Evolutionary conservation across 2,329 filamentous ascomycete species (phyloP).

Genomic region (Fusarium heterosporum): DNA sequence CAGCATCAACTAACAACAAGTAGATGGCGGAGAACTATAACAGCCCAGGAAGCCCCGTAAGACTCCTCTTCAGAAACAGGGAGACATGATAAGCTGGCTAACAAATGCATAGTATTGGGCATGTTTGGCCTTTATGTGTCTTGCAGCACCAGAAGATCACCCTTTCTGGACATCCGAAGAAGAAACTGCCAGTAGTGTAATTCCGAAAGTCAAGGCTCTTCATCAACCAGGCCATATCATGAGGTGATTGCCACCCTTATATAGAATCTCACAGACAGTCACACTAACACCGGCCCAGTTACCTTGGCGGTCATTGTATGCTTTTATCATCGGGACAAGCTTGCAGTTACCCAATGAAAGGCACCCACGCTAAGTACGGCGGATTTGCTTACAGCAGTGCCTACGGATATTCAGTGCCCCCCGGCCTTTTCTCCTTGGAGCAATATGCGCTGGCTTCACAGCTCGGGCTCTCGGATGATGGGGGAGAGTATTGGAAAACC

Average conservation of each 20-base stretch:
- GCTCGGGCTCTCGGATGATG: slow-evolving; percentile 80
- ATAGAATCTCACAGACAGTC: not conserved
- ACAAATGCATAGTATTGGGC: slow-evolving; percentile 74
- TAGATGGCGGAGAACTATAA: slow-evolving; percentile 86
- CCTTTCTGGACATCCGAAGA: slow-evolving; percentile 81
- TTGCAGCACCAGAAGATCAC: slow-evolving; percentile 75
- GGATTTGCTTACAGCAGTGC: slow-evolving; percentile 81
- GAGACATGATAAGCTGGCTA: slow-evolving; percentile 41
- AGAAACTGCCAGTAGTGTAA: slow-evolving; percentile 65
- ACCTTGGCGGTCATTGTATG: slow-evolving; percentile 79
- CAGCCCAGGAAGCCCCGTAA: slow-evolving; percentile 73
- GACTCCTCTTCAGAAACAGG: slow-evolving; percentile 15
- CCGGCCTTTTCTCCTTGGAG: slow-evolving; percentile 79
- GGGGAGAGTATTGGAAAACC: slow-evolving; percentile 82
- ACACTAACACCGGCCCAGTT: slow-evolving; percentile 53
- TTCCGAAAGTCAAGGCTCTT: slow-evolving; percentile 71
- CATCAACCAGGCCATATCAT: slow-evolving; percentile 79
- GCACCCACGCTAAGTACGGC: slow-evolving; percentile 84
- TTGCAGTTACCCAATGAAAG: slow-evolving; percentile 86
- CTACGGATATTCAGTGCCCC: slow-evolving; percentile 82
- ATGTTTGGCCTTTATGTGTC: slow-evolving; percentile 79
- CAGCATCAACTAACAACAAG: slow-evolving; percentile 30
- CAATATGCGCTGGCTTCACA: slow-evolving; percentile 82
- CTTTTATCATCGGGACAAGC: slow-evolving; percentile 80
- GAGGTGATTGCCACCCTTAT: slow-evolving; percentile 52